Evolutionary conservation across 2,329 filamentous ascomycete genomes (phyloP), one percentile per base, ranked within the genome.

Genomic region (Ascochyta rabiei): DNA sequence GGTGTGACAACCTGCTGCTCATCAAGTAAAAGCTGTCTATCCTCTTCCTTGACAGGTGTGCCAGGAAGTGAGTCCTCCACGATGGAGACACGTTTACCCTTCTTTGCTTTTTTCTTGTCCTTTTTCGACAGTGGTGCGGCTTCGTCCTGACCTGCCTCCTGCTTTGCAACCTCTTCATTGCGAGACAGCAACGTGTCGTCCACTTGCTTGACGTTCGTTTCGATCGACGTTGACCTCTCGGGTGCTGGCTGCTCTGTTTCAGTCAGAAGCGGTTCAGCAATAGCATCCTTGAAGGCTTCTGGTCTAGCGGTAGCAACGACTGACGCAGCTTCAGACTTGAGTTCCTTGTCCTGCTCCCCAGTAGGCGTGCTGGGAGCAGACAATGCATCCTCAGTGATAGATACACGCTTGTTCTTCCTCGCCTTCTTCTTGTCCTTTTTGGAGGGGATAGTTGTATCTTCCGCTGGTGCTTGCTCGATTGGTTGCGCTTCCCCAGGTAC

Each of bases 91-190:
- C 30, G 43, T 19, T 47, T 48, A 18, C 18, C 37, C 31, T 57
- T 53, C 45, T 49, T 57, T 3, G 24, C 34, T 40, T 49, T 55
- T 28, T 47, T 56, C 42, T 56, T 51, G 4, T 51, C 41, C 24
- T 38, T 51, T 30, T 50, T 50, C 2, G 53, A 56, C 1, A 51
- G 34, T 3, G 28, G 28, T 4, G 12, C 28, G 10, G 28, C 10
- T 30, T 30, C 28, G 10, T 30, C 28, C 28, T 30, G 28, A 30
- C 13, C 28, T 15, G 12, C 12, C 28, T 30, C 28, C 28, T 30
- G 28, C 12, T 30, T 30, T 30, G 10, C 28, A 4, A 15, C 12
- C 12, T 30, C 28, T 30, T 13, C 28, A 10, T 30, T 15, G 28
- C 12, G 28, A 13, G 28, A 10, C 4, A 15, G 12, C 12, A 30